These are phyloP conservation scores for Thielaviopsis musarum DNA, from an alignment of 2,329 filamentous ascomycete species.

Conservation along the genomic window DNA sequence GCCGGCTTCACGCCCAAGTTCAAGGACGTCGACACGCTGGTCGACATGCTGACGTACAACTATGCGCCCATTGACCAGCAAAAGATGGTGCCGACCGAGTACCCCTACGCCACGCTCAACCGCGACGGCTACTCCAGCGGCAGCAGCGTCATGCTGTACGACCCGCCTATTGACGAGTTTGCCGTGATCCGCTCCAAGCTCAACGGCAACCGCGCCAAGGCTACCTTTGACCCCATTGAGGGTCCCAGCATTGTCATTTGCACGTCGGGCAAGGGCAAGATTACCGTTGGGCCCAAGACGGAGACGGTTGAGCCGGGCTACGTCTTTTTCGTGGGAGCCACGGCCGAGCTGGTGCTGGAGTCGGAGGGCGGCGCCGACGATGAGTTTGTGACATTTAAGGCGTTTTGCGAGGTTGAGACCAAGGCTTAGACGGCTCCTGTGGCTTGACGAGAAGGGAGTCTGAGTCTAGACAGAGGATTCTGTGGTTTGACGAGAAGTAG, in stretches of 20 bases:
- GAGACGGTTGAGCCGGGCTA: slow-evolving; percentile 58
- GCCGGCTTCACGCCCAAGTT: slow-evolving; percentile 97
- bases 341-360: slow-evolving; percentile 67
- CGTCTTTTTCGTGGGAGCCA: slow-evolving; percentile 75
- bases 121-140: slow-evolving; percentile 62
- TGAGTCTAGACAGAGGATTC: no score
- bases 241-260: slow-evolving; percentile 90
- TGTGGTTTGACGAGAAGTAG: no score
- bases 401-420: slow-evolving; percentile 66
- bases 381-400: slow-evolving; percentile 76
- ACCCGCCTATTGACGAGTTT: slow-evolving; percentile 95
- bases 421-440: no score
- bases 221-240: slow-evolving; percentile 70
- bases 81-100: slow-evolving; percentile 76
- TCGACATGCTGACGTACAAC: slow-evolving; percentile 83
- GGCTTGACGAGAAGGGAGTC: no score
- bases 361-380: slow-evolving; percentile 43
- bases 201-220: slow-evolving; percentile 56
- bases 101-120: slow-evolving; percentile 73
- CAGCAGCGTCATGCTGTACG: slow-evolving; percentile 61
- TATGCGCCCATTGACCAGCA: slow-evolving; percentile 90
- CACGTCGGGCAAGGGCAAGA: slow-evolving; percentile 65
- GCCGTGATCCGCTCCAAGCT: slow-evolving; percentile 70
- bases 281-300: slow-evolving; percentile 68
- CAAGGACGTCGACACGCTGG: slow-evolving; percentile 83